Evolutionary conservation across 805 yeast genomes (phyloP).

Genomic region (Kodamaea neixiangensis): DNA sequence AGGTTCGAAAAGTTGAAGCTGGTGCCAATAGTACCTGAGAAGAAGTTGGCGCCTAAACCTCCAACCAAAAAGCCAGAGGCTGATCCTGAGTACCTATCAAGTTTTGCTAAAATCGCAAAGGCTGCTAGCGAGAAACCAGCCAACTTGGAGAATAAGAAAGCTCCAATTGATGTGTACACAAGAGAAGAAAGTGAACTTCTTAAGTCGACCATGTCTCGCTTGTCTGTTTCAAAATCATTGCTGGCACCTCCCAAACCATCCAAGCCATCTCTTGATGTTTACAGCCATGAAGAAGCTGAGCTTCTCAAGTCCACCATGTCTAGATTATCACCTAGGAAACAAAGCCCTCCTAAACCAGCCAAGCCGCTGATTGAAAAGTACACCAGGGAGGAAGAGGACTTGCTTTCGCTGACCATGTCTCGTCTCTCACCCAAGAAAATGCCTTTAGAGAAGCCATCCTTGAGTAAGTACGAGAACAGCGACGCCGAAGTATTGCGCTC

Average conservation of each 20-base stretch:
- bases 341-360: slow-evolving; percentile 10
- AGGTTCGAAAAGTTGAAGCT: slow-evolving; percentile 13
- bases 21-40: slow-evolving; percentile 4
- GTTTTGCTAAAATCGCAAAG: slow-evolving; percentile 3
- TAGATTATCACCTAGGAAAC: slow-evolving; percentile 13
- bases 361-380: slow-evolving; percentile 12
- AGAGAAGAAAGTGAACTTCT: slow-evolving; percentile 20
- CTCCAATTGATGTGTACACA: slow-evolving; percentile 14
- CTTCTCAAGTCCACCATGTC: slow-evolving; percentile 19
- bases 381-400: slow-evolving; percentile 16
- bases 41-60: not conserved
- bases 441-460: slow-evolving; percentile 17
- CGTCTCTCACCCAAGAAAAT: slow-evolving; percentile 9
- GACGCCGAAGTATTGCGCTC: slow-evolving; percentile 26
- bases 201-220: slow-evolving; percentile 16
- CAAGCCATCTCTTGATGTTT: slow-evolving; percentile 16
- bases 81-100: slow-evolving; percentile 11
- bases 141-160: slow-evolving; percentile 15
- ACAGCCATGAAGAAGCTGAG: slow-evolving; percentile 19
- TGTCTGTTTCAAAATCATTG: slow-evolving; percentile 11
- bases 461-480: slow-evolving; percentile 20
- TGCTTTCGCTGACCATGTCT: slow-evolving; percentile 14
- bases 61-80: slow-evolving; percentile 2
- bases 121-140: not conserved
- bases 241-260: slow-evolving; percentile 13